These are phyloP conservation scores for Xylaria nigripes DNA, from an alignment of 495 filamentous ascomycete species.

Conservation along the genomic window DNA sequence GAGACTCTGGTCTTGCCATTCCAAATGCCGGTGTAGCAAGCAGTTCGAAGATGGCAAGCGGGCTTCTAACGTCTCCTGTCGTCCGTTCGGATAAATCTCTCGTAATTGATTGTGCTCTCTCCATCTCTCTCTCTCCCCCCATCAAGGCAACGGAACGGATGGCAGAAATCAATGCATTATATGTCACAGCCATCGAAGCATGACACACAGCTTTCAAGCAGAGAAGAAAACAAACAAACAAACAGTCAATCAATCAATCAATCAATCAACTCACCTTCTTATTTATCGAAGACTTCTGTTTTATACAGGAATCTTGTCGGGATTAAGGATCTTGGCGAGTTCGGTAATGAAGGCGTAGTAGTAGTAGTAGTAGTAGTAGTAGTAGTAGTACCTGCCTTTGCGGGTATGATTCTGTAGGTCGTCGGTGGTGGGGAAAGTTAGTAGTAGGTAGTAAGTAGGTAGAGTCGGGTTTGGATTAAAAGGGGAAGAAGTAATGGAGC, in stretches of 20 bases:
- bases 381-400: too few relatives aligned
- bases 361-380: too few relatives aligned
- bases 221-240: too few relatives aligned
- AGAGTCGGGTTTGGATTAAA: conserved; percentile 23
- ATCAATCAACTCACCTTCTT: too few relatives aligned
- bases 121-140: not conserved
- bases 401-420: not conserved
- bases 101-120: too few relatives aligned
- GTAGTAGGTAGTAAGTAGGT: not conserved
- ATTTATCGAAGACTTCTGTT: too few relatives aligned
- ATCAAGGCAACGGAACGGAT: not conserved
- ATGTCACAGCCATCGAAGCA: not conserved
- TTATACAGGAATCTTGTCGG: too few relatives aligned
- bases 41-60: not conserved
- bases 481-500: conserved; percentile 34
- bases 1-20: not conserved
- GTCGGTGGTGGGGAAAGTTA: not conserved
- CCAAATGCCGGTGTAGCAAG: not conserved
- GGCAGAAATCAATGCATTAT: not conserved
- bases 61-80: not conserved
- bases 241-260: too few relatives aligned
- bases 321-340: too few relatives aligned
- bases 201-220: too few relatives aligned
- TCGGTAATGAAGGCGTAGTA: not conserved
- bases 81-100: not conserved